These are phyloP conservation scores for Aspergillus unguis DNA, from an alignment of 2,329 filamentous ascomycete species.

Conservation along the genomic window DNA sequence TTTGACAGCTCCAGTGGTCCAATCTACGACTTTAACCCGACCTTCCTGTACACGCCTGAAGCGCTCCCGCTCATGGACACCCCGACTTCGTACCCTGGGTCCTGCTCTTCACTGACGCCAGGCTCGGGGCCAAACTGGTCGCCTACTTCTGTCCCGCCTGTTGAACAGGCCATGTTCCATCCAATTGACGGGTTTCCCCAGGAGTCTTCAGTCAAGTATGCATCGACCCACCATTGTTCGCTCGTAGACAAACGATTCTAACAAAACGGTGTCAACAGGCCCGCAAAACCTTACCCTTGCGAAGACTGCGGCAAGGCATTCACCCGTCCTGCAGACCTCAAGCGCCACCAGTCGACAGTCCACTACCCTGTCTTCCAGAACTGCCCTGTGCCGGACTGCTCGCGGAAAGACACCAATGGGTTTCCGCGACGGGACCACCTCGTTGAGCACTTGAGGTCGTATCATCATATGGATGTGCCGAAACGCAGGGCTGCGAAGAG, in stretches of 20 bases:
- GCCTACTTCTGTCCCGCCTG: constrained; percentile 8
- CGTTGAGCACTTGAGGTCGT: constrained; percentile 55
- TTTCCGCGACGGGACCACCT: constrained; percentile 58
- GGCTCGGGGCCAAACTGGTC: constrained; percentile 10
- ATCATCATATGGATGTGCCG: constrained; percentile 49
- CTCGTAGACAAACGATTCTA: neutral
- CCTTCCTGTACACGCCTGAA: constrained; percentile 14
- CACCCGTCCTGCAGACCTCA: constrained; percentile 48
- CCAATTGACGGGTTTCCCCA: constrained; percentile 16
- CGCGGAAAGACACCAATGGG: constrained; percentile 47
- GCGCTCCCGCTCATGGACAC: constrained; percentile 10
- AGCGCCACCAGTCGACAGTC: constrained; percentile 48
- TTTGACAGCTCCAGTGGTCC: constrained; percentile 2
- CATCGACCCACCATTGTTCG: neutral
- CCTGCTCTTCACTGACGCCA: neutral
- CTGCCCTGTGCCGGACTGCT: constrained; percentile 45
- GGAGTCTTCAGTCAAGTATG: constrained; percentile 25
- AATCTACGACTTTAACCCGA: constrained; percentile 16
- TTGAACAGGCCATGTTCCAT: constrained; percentile 11
- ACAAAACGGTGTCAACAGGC: constrained; percentile 18
- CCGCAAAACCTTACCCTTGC: constrained; percentile 32
- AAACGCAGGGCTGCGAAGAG: constrained; percentile 37
- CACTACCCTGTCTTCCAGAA: constrained; percentile 45
- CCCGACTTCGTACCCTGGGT: constrained; percentile 8
- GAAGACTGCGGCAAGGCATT: constrained; percentile 40